Evolutionary conservation across 139 green algal genomes (phyloP), one percentile per base, ranked within the genome.

Genomic region (Micractinium conductrix): DNA sequence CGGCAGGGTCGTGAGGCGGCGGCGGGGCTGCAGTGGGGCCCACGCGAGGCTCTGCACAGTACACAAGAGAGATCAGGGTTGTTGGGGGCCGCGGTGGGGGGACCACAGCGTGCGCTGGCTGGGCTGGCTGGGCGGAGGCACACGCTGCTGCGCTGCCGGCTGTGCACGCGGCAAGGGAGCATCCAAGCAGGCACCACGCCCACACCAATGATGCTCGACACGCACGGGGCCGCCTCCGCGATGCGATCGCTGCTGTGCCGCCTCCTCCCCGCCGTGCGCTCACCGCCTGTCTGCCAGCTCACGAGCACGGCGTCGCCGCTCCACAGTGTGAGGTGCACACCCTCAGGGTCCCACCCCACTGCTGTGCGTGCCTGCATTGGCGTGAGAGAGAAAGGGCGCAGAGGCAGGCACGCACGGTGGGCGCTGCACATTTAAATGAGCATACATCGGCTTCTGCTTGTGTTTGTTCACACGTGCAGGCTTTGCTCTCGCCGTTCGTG

Each of bases 301-400:
- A 72, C 65, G 10, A 72, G 33, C 14, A 72, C 33, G 7, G 65
- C 33, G 19, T 44, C 35, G 19, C 33, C 8, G 65, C 33, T 21
- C 65, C 65, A 72, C 65, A 72, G 12, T 2, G 65, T 72, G 65
- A 72, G 65, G 65, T 72, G 65, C n/a, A 72, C 33, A 14, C 65
- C 65, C 35, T 72, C 65, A 35, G 65, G 65, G 33, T 72, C 65
- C 65, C 65, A 72, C 12, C 65, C 42, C 35, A 37, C 42, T 4
- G 70, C 70, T 12, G 42, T 78, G 40, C 70, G 42, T 1, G 70
- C 70, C 42, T 50, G 42, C 70, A 38, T 26, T 9, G 53, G 53
- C 53, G 10, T 19, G 53, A 22, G 53, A 4, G 53, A 14, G 53
- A 16, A 16, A 58, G 16, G 48, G 12, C 48, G 16, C 12, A 10